A percentile compares a stretch with the other conserved stretches of the same genome.
Conservation (phyloP, 2,329 filamentous ascomycete genomes). For the Penicillium psychrosexuale region DNA sequence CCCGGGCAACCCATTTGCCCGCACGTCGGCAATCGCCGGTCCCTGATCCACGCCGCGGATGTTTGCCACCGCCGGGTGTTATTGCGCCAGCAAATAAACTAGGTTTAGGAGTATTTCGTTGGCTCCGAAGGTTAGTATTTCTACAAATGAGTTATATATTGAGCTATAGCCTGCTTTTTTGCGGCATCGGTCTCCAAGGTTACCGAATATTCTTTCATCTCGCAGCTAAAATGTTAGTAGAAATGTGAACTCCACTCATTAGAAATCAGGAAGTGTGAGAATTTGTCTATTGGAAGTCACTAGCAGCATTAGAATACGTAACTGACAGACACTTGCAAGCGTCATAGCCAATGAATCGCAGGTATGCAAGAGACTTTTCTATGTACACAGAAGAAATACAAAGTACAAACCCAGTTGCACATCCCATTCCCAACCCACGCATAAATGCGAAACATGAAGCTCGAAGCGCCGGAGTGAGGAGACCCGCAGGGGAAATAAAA, state of each 20-base stretch:
- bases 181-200: neutral
- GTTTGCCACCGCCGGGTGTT: neutral
- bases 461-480: conserved; percentile 47
- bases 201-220: neutral
- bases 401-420: conserved; percentile 41
- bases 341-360: conserved; percentile 29
- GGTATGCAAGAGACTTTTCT: conserved; percentile 39
- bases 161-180: neutral
- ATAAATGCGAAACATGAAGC: conserved; percentile 42
- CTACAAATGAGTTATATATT: too few species aligned
- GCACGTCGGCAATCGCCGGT: conserved; percentile 10
- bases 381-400: conserved; percentile 41
- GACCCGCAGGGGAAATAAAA: conserved; percentile 29
- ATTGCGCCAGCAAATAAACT: neutral
- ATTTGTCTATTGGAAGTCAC: conserved; percentile 30
- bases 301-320: conserved; percentile 31
- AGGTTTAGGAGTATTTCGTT: neutral
- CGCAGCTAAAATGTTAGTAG: neutral
- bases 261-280: conserved; percentile 2
- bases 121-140: too few species aligned
- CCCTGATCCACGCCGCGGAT: neutral
- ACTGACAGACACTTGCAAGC: conserved; percentile 24
- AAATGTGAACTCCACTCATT: neutral
- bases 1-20: conserved; percentile 1
- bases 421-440: conserved; percentile 39